Conservation (phyloP, 768 basidiomycete species). For the Boletus bicolor region DNA sequence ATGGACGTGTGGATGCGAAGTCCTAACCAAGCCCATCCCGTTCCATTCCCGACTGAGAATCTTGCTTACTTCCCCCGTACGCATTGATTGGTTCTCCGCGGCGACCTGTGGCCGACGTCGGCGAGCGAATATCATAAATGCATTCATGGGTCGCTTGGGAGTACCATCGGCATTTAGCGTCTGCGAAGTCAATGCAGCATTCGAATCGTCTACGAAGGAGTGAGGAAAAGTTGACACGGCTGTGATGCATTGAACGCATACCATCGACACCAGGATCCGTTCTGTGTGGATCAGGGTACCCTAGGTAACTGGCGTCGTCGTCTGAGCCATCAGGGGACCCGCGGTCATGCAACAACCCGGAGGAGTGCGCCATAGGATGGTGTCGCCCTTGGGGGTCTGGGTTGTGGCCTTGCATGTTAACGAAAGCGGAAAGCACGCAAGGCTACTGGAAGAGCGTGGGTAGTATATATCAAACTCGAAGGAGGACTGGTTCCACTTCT, state of each 20-base stretch:
- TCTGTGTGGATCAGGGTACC: slow-evolving; percentile 36
- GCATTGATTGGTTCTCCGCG: slow-evolving; percentile 85
- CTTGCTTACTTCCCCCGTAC: slow-evolving; percentile 88
- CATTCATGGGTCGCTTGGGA: slow-evolving; percentile 89
- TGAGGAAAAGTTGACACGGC: slow-evolving; percentile 15
- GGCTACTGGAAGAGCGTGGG: neutral
- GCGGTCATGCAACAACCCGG: slow-evolving; percentile 38
- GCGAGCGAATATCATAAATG: slow-evolving; percentile 91
- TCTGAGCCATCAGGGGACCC: slow-evolving; percentile 58
- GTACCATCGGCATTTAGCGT: slow-evolving; percentile 84
- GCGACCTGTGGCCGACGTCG: slow-evolving; percentile 79
- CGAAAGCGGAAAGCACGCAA: slow-evolving; percentile 5
- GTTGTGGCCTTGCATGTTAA: slow-evolving; percentile 31
- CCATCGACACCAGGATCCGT: slow-evolving; percentile 47
- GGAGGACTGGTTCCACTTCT: slow-evolving; percentile 6
- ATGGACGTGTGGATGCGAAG: neutral
- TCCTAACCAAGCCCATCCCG: slow-evolving; percentile 65
- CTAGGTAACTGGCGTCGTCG: slow-evolving; percentile 40
- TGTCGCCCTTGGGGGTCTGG: slow-evolving; percentile 21
- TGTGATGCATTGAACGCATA: slow-evolving; percentile 20
- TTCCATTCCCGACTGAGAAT: slow-evolving; percentile 86
- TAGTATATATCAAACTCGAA: slow-evolving; percentile 7
- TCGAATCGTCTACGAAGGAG: slow-evolving; percentile 35
- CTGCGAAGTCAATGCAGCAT: slow-evolving; percentile 62
- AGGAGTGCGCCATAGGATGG: slow-evolving; percentile 26